Evolutionary conservation across 1,284 basidiomycete species (phyloP), one percentile per base, ranked within the genome.

Genomic region (Flammula alnicola): DNA sequence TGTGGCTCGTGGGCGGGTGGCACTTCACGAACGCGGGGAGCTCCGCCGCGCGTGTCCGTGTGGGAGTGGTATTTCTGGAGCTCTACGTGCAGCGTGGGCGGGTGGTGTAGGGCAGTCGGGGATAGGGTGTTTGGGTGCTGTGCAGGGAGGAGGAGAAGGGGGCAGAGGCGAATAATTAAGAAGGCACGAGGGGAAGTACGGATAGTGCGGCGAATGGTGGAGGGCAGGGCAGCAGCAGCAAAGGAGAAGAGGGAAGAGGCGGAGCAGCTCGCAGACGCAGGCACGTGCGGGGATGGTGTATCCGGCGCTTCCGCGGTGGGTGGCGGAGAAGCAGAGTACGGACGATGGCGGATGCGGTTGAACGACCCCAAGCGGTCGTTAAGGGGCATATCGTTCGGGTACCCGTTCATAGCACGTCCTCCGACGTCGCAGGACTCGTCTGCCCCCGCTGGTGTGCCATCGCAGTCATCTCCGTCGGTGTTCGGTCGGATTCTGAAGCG

Each of bases 1-100:
- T 88, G 62, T 88, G 86, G 86, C 74, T 88, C 29, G 73, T 88
- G 11, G 86, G 86, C 0, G 86, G 86, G 2, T 88, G 86, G 86
- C 77, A 85, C 56, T 73, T 85, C 51, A 76, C 74, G 41, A 64
- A 67, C 35, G 67, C 72, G 29, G 76, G 75, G 74, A 76, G 50
- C 66, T 71, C 52, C 73, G 12, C 67, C 73, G 2, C 64, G 64
- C 45, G 59, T 71, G 31, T 69, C 69, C 5, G 59, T 71, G 40
- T 75, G 71, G 73, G 74, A 75, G 53, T 77, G 74, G 58, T 75
- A 75, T 53, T 72, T 75, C 60, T 61, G 54, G 57, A 56, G 37
- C 40, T 55, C 52, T 35, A 53, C 44, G 22, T 60, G 59, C 59
- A 53, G 40, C 43, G 27, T 45, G 14, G 23, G 40, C 44, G 57